Base-by-base conservation (phyloP, 352 stramenopile genomes). In the Globisporangium ultimum region DNA sequence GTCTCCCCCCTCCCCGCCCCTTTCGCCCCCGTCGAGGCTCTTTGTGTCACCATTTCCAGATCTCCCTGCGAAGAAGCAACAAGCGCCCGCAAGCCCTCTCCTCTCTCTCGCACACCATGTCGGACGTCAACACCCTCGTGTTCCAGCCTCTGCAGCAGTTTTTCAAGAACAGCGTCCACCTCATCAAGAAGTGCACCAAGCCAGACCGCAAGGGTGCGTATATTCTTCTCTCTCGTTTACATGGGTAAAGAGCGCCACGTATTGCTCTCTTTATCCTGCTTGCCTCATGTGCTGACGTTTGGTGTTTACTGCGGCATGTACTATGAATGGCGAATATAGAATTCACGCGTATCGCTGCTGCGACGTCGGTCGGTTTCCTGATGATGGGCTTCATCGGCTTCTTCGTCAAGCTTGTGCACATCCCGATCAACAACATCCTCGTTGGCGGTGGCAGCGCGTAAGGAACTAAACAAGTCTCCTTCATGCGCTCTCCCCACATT, bases 391-490 rank as follows among this genome's bases (percentile, higher is more conserved):
- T 99, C 76, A 98, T 99, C 74, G 97, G 97, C 60, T 99, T 99
- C 88, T 99, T 99, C 77, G 96, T 99, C 64, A 99, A 99, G 89
- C 90, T 99, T 57, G 92, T 99, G 72, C 97, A 99, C 87, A 99
- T 99, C 70, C 97, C 97, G 43, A 99, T 99, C 83, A 99, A 99
- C 89, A 99, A 99, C 85, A 99, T 99, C 83, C 85, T 99, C 38
- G 91, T 98, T 61, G 92, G 93, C 67, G 84, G 76, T 34, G 78
- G 83, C 48, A 89, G 81, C 67, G 76, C 81, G 48, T 96, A 93
- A 78, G 51, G 52, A n/a, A 5, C 28, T 1, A 36, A 36, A 36
- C 8, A 5, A 36, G 28, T 6, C 28, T 36, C 28, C 28, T 36
- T 36, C 2, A 36, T 36, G 28, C 28, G 28, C 18, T 36, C 48